Conservation (phyloP, 148 eudicot species). For the Heliosperma pusillum region DNA sequence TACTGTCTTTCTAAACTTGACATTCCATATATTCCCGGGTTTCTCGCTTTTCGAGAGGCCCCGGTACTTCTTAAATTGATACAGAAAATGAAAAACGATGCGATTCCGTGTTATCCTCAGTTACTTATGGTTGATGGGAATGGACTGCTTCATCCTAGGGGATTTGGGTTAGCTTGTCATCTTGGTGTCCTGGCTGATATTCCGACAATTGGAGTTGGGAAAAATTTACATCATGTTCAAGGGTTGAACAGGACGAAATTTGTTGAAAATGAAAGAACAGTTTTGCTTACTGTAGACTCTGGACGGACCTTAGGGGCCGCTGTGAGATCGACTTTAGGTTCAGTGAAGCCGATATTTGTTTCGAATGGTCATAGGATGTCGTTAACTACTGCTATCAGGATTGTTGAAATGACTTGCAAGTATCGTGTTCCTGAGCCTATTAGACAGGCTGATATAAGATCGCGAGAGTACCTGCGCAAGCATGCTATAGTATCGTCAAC, state of each 20-base stretch:
- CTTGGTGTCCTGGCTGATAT: constrained; percentile 84
- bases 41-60: constrained; percentile 95
- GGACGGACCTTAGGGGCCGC: constrained; percentile 79
- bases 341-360: constrained; percentile 74
- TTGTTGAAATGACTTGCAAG: constrained; percentile 66
- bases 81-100: constrained; percentile 70
- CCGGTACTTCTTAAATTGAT: constrained; percentile 72
- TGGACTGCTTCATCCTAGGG: constrained; percentile 96
- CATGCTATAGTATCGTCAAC: constrained; percentile 20
- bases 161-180: constrained; percentile 97
- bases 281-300: constrained; percentile 62
- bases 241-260: constrained; percentile 63
- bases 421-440: constrained; percentile 91
- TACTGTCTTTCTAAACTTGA: constrained; percentile 42
- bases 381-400: constrained; percentile 57
- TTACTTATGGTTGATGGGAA: constrained; percentile 96
- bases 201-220: constrained; percentile 86
- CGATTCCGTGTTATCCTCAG: constrained; percentile 78
- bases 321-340: constrained; percentile 50
- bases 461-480: constrained; percentile 63
- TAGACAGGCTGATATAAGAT: constrained; percentile 83
- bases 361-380: constrained; percentile 92
- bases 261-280: constrained; percentile 31
- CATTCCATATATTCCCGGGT: constrained; percentile 83
- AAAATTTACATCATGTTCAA: constrained; percentile 90